These are phyloP conservation scores for Acacia melanoxylon DNA, from an alignment of 306 rosid genomes.

Conservation along the genomic window DNA sequence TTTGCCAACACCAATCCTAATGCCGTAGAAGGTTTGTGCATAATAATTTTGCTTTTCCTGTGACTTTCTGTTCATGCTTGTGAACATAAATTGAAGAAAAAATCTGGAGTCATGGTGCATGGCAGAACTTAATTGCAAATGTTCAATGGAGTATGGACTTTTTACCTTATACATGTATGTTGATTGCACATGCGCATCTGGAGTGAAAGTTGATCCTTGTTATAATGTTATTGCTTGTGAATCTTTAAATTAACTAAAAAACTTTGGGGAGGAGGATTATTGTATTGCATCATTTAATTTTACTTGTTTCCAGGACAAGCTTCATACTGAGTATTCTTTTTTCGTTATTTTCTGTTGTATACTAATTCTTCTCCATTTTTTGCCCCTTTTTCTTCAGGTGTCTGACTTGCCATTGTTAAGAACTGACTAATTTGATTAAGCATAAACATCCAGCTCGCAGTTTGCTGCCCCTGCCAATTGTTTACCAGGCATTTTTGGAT, in stretches of 20 bases:
- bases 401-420: slow-evolving; percentile 31
- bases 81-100: slow-evolving; percentile 13
- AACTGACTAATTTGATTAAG: slow-evolving; percentile 18
- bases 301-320: slow-evolving; percentile 5
- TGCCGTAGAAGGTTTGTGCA: slow-evolving; percentile 45
- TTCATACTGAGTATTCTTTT: not conserved
- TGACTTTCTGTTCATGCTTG: not conserved
- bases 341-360: not conserved
- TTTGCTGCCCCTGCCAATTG: slow-evolving; percentile 15
- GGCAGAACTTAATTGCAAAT: slow-evolving; percentile 2
- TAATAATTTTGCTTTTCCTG: not conserved
- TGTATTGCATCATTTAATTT: not conserved
- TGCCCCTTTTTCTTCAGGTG: slow-evolving; percentile 21
- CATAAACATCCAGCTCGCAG: slow-evolving; percentile 2
- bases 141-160: not conserved
- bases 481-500: slow-evolving; percentile 1
- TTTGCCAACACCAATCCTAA: slow-evolving; percentile 60
- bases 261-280: slow-evolving; percentile 4
- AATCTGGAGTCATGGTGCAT: not conserved
- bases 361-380: not conserved
- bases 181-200: not conserved
- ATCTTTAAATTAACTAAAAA: not conserved
- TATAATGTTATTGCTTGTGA: not conserved
- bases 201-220: slow-evolving; percentile 5
- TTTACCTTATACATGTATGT: not conserved